Percentiles rank a stretch among this genome's conserved stretches.
Conservation (phyloP, 768 basidiomycete species). For the Pisolithus albus region DNA sequence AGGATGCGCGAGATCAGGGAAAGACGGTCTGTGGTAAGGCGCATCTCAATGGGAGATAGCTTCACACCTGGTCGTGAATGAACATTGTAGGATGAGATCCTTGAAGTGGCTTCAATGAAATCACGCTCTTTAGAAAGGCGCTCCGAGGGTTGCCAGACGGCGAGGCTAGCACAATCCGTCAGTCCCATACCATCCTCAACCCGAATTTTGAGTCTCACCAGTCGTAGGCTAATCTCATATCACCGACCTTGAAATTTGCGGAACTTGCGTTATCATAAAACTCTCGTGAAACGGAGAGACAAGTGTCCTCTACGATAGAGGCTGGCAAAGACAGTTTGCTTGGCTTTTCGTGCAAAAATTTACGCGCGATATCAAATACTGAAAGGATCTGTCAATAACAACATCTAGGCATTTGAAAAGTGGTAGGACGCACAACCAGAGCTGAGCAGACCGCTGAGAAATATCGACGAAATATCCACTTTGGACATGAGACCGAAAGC, state of each 20-base stretch:
- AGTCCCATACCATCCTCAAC: constrained; percentile 8
- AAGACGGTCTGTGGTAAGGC: constrained; percentile 83
- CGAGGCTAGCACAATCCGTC: constrained; percentile 46
- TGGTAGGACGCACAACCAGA: constrained; percentile 68
- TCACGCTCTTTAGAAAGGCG: constrained; percentile 65
- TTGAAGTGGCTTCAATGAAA: constrained; percentile 97
- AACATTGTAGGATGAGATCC: constrained; percentile 88
- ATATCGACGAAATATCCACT: constrained; percentile 74
- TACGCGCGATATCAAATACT: constrained; percentile 67
- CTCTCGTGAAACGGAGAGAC: constrained; percentile 75
- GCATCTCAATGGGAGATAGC: constrained; percentile 89
- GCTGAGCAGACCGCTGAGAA: constrained; percentile 78
- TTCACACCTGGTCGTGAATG: constrained; percentile 65
- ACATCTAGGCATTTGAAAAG: neutral
- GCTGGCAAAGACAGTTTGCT: constrained; percentile 42
- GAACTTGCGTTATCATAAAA: constrained; percentile 92
- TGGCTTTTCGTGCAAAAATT: constrained; percentile 46
- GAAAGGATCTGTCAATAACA: constrained; percentile 7
- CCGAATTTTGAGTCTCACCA: constrained; percentile 48
- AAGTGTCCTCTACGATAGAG: constrained; percentile 64
- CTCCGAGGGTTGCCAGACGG: constrained; percentile 62
- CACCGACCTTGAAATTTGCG: constrained; percentile 87
- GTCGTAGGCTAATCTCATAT: constrained; percentile 96
- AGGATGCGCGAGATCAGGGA: constrained; percentile 83
- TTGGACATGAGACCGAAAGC: constrained; percentile 73